Percentiles rank a stretch among this genome's conserved stretches.
Evolutionary conservation across 2,329 filamentous ascomycete species (phyloP).

Genomic region (Tolypocladium inflatum): DNA sequence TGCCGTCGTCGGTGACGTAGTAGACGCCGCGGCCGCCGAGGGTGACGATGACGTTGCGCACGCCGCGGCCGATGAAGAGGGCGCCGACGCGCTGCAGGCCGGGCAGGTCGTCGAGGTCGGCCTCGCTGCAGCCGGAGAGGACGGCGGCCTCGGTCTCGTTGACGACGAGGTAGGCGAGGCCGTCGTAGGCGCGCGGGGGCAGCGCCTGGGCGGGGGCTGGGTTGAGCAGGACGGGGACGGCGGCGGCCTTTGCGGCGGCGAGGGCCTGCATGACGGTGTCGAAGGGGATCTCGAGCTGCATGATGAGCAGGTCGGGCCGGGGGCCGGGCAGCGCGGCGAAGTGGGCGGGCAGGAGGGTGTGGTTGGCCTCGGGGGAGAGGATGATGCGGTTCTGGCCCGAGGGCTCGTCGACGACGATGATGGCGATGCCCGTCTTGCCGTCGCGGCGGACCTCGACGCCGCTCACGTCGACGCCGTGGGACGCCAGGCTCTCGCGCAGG

Average conservation of each 20-base stretch:
- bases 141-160: conserved; percentile 86
- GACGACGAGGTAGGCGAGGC: conserved; percentile 70
- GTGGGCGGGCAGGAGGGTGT: conserved; percentile 28
- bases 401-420: conserved; percentile 66
- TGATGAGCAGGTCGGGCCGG: conserved; percentile 54
- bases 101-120: conserved; percentile 34
- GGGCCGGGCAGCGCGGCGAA: conserved; percentile 23
- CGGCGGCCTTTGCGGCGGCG: conserved; percentile 32
- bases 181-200: conserved; percentile 54
- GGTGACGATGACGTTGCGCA: conserved; percentile 72
- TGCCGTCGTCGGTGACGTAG: conserved; percentile 38
- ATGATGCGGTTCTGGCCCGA: conserved; percentile 71
- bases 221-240: conserved; percentile 66
- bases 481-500: conserved; percentile 47
- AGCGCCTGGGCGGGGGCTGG: conserved; percentile 68
- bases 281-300: conserved; percentile 72
- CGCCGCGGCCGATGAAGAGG: conserved; percentile 59
- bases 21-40: conserved; percentile 74
- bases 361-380: conserved; percentile 63
- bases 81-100: conserved; percentile 38
- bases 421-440: conserved; percentile 57
- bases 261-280: conserved; percentile 55
- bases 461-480: conserved; percentile 52
- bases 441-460: conserved; percentile 35
- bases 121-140: conserved; percentile 47